Evolutionary conservation across 148 eudicot species (phyloP).

Genomic region (Amaranthus cruentus): DNA sequence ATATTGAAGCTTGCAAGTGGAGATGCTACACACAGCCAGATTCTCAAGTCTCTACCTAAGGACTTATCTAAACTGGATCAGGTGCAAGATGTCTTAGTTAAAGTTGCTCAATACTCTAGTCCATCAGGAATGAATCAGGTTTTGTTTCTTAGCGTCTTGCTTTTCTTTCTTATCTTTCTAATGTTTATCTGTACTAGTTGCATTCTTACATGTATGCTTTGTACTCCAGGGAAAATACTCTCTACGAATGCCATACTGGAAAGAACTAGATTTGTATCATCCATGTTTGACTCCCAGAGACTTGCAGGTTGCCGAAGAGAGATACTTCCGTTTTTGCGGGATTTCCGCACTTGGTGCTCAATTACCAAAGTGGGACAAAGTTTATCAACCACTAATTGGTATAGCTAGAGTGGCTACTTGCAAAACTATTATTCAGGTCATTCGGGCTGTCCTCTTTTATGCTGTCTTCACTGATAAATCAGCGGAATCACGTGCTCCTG

Average conservation of each 20-base stretch:
- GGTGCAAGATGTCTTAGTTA: conserved; percentile 73
- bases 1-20: conserved; percentile 82
- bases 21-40: conserved; percentile 87
- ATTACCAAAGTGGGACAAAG: conserved; percentile 82
- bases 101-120: conserved; percentile 67
- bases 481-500: conserved; percentile 74
- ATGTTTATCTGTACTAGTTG: conserved; percentile 4
- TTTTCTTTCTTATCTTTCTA: not conserved
- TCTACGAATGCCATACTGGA: conserved; percentile 69
- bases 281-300: conserved; percentile 90
- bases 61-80: conserved; percentile 62
- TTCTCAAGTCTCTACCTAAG: conserved; percentile 78
- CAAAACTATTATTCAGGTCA: conserved; percentile 53
- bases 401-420: conserved; percentile 81
- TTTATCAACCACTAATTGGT: conserved; percentile 67
- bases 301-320: conserved; percentile 86
- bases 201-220: not conserved
- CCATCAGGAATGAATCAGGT: conserved; percentile 98
- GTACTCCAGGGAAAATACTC: conserved; percentile 78
- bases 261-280: conserved; percentile 89
- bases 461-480: conserved; percentile 53
- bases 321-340: conserved; percentile 74
- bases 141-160: conserved; percentile 7
- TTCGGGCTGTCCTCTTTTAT: conserved; percentile 71
- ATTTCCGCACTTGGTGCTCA: conserved; percentile 74